phyloP scores from a whole-genome alignment of 2,329 filamentous ascomycete species.

The Zasmidium angulare region DNA sequence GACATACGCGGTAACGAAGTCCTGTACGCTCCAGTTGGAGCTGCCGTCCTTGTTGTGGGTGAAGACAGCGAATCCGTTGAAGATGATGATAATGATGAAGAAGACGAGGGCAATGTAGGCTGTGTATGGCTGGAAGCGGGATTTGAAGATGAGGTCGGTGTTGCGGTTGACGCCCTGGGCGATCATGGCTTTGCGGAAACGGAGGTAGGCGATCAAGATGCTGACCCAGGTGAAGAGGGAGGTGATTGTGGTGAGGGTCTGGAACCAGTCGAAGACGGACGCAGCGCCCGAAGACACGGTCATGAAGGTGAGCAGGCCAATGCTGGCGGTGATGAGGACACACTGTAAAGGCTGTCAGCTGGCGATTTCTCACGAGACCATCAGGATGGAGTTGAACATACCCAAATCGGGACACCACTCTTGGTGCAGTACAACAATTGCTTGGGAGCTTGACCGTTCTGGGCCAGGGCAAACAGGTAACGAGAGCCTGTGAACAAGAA shows the following conservation, averaged over 20 bases:
- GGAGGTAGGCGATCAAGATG: slow-evolving; percentile 30
- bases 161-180: slow-evolving; percentile 31
- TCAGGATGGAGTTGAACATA: slow-evolving; percentile 56
- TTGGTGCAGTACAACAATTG: slow-evolving; percentile 49
- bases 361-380: slow-evolving; percentile 54
- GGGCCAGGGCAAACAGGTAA: slow-evolving; percentile 50
- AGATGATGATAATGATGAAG: slow-evolving; percentile 62
- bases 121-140: slow-evolving; percentile 50
- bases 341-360: slow-evolving; percentile 16
- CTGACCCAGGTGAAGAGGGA: slow-evolving; percentile 35
- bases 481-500: slow-evolving; percentile 58
- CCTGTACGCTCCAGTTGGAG: slow-evolving; percentile 43
- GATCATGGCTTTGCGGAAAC: slow-evolving; percentile 31
- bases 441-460: slow-evolving; percentile 54
- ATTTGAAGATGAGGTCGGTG: slow-evolving; percentile 49
- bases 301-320: slow-evolving; percentile 59
- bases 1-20: slow-evolving; percentile 49
- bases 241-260: slow-evolving; percentile 37
- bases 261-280: slow-evolving; percentile 37
- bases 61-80: slow-evolving; percentile 66
- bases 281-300: slow-evolving; percentile 34
- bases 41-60: slow-evolving; percentile 31
- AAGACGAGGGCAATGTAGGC: slow-evolving; percentile 62
- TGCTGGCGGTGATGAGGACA: slow-evolving; percentile 46
- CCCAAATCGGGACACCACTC: slow-evolving; percentile 42